These are phyloP conservation scores for Neofusicoccum kwambonambiense DNA, from an alignment of 2,329 filamentous ascomycete species.

Conservation along the genomic window DNA sequence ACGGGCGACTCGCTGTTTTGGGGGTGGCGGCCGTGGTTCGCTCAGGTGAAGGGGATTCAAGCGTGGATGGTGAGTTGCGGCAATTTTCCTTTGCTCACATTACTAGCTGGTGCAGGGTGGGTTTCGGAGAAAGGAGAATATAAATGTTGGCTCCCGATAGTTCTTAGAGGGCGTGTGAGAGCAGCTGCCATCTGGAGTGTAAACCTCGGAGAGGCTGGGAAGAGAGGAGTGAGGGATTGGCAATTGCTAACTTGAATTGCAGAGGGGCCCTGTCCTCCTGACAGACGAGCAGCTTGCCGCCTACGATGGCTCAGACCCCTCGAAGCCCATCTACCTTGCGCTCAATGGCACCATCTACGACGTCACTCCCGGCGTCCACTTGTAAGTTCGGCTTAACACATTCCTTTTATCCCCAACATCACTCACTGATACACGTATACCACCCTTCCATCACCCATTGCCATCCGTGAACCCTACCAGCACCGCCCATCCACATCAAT, in stretches of 20 bases:
- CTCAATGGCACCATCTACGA: conserved; percentile 88
- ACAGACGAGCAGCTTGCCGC: conserved; percentile 70
- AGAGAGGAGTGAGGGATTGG: neutral
- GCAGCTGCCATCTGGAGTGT: neutral
- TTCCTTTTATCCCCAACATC: neutral
- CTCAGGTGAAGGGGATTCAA: conserved; percentile 36
- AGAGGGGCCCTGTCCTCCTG: conserved; percentile 63
- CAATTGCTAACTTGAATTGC: neutral
- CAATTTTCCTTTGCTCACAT: neutral
- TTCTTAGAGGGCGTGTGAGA: too few species aligned
- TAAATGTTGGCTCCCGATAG: too few species aligned
- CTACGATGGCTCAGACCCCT: conserved; percentile 75
- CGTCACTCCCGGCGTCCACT: conserved; percentile 60
- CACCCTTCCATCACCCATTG: too few species aligned
- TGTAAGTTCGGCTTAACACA: conserved; percentile 16
- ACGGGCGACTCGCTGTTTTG: conserved; percentile 59
- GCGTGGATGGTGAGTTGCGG: conserved; percentile 27
- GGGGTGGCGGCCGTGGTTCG: conserved; percentile 41
- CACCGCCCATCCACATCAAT: too few species aligned
- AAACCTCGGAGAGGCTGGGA: neutral
- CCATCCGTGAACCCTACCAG: too few species aligned
- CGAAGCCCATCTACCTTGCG: conserved; percentile 82
- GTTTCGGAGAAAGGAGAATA: neutral
- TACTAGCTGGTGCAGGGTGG: too few species aligned
- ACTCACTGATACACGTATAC: too few species aligned